phyloP scores from a whole-genome alignment of 306 rosid genomes.

The Citrullus mucosospermus region DNA sequence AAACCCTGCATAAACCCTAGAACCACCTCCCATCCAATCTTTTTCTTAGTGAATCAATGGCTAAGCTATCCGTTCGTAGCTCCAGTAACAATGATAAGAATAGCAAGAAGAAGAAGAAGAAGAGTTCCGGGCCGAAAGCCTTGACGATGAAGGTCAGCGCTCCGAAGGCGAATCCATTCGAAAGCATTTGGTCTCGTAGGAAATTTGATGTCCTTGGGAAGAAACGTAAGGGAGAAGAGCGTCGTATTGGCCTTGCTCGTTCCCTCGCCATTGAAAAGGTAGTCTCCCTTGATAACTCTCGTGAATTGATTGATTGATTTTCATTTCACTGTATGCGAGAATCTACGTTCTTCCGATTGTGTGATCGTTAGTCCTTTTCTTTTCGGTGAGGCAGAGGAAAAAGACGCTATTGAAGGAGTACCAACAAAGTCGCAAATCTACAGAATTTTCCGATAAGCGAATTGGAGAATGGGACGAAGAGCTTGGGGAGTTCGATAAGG shows the following conservation, averaged over 20 bases:
- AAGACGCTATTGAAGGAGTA: slow-evolving; percentile 73
- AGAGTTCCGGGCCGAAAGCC: slow-evolving; percentile 34
- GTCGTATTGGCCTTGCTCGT: slow-evolving; percentile 65
- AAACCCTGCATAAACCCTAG: slow-evolving; percentile 13
- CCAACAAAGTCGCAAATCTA: slow-evolving; percentile 46
- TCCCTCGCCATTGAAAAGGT: slow-evolving; percentile 59
- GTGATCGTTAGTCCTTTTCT: background rate
- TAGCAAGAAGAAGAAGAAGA: slow-evolving; percentile 21
- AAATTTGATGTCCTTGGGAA: slow-evolving; percentile 72
- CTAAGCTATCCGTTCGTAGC: slow-evolving; percentile 15
- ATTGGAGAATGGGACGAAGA: slow-evolving; percentile 58
- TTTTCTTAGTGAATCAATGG: slow-evolving; percentile 15
- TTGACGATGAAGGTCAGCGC: slow-evolving; percentile 61
- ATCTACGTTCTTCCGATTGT: background rate
- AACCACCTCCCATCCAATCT: background rate
- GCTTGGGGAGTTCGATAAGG: slow-evolving; percentile 75
- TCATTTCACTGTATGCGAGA: background rate
- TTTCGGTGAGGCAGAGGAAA: slow-evolving; percentile 44
- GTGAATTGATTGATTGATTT: background rate
- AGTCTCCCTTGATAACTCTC: background rate
- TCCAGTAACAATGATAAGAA: slow-evolving; percentile 2
- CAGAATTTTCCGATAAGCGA: slow-evolving; percentile 61
- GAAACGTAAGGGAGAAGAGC: slow-evolving; percentile 79
- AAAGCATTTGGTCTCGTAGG: slow-evolving; percentile 60
- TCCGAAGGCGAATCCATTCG: slow-evolving; percentile 45